These are phyloP conservation scores for Isatis tinctoria DNA, from an alignment of 345 rosid species.

Conservation along the genomic window DNA sequence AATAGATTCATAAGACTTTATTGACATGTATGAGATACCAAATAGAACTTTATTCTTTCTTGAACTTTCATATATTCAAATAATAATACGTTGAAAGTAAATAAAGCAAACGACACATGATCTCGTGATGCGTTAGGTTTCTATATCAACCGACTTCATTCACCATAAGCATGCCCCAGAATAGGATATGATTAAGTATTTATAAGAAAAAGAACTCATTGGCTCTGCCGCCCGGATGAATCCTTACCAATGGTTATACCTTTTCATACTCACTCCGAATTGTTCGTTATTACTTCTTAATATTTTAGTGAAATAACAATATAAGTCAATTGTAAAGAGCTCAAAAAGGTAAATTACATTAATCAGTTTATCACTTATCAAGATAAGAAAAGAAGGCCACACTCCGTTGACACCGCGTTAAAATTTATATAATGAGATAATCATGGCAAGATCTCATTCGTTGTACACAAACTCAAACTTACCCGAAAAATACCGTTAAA, in stretches of 20 bases:
- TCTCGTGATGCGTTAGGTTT: background rate
- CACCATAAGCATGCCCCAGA: conserved; percentile 7
- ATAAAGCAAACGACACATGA: background rate
- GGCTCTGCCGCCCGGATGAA: conserved; percentile 13
- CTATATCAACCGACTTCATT: conserved; percentile 18
- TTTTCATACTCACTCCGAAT: conserved; percentile 2
- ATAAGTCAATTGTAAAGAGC: conserved; percentile 17
- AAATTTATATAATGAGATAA: background rate
- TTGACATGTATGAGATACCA: background rate
- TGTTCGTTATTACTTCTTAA: conserved; percentile 19
- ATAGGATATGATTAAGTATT: conserved; percentile 16
- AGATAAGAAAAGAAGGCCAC: conserved; percentile 25
- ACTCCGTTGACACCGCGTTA: conserved; percentile 6
- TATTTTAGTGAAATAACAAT: background rate
- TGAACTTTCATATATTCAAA: background rate
- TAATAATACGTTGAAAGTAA: background rate
- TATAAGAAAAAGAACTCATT: background rate
- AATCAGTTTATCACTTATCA: conserved; percentile 16
- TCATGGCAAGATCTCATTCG: conserved; percentile 21
- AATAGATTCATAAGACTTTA: background rate
- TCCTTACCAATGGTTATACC: conserved; percentile 15
- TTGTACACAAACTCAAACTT: background rate
- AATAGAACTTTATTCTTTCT: background rate
- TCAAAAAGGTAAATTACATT: conserved; percentile 4
- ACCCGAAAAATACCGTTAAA: background rate